phyloP scores from a whole-genome alignment of 345 rosid species.

The Angophora floribunda region DNA sequence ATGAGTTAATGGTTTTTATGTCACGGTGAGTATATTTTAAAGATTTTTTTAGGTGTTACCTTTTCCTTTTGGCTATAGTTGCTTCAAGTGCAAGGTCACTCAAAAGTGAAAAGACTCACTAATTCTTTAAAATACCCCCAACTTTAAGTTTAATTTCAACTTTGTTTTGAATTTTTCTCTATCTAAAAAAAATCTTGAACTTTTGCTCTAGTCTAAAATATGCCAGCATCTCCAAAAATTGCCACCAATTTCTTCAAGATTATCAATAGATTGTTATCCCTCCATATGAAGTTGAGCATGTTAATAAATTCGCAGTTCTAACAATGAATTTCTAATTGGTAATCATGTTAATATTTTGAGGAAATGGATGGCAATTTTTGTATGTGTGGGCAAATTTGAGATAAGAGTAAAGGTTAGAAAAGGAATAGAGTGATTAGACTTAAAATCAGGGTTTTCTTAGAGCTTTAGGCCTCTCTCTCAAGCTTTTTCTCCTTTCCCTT shows the following conservation, averaged over 20 bases:
- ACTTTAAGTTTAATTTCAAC: neutral
- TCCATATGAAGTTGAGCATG: neutral
- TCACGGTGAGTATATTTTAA: too few relatives aligned
- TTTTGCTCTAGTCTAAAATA: neutral
- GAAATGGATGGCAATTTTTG: neutral
- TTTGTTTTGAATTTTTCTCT: neutral
- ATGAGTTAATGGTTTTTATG: too few relatives aligned
- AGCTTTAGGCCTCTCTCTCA: neutral
- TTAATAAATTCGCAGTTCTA: neutral
- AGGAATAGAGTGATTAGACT: neutral
- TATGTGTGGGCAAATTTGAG: neutral
- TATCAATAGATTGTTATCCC: neutral
- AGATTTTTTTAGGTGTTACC: too few relatives aligned
- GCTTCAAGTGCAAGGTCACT: neutral
- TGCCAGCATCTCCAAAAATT: neutral
- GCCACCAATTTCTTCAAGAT: neutral
- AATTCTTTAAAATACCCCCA: neutral
- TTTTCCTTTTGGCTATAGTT: too few relatives aligned
- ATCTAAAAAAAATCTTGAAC: fast-evolving
- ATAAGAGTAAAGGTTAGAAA: neutral
- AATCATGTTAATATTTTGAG: neutral
- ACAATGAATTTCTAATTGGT: neutral
- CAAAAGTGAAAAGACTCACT: neutral
- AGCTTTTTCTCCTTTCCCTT: neutral
- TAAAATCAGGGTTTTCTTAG: neutral